Evolutionary conservation across 2,329 filamentous ascomycete species (phyloP).

Genomic region (Xylariaceae sp.): DNA sequence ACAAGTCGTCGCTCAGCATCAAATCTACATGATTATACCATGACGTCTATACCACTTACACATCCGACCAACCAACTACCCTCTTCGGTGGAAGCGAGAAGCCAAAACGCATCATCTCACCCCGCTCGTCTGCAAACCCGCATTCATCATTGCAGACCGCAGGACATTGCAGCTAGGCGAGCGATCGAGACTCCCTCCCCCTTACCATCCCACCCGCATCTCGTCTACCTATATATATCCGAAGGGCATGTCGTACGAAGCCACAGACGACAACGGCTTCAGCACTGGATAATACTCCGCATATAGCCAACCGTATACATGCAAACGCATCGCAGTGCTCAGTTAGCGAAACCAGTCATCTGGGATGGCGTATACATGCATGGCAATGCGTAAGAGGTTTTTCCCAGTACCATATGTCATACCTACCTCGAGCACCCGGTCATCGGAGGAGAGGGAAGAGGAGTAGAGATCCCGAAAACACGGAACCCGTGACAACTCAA

Average conservation of each 20-base stretch:
- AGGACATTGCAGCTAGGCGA: not conserved
- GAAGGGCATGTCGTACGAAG: not conserved
- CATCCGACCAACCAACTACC: not conserved
- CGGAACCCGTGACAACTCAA: too few species aligned
- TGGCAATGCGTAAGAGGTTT: too few species aligned
- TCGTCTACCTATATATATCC: not conserved
- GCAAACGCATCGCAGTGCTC: too few species aligned
- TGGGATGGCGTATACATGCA: too few species aligned
- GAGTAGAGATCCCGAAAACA: too few species aligned
- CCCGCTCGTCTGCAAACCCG: not conserved
- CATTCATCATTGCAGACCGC: not conserved
- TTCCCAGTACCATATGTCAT: too few species aligned
- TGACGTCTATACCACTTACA: not conserved
- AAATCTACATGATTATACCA: not conserved
- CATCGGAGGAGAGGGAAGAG: too few species aligned
- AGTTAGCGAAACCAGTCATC: too few species aligned
- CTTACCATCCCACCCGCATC: not conserved
- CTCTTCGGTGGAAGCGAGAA: not conserved
- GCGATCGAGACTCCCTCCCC: not conserved
- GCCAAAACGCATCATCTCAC: not conserved
- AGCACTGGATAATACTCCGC: not conserved
- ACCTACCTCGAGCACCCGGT: too few species aligned
- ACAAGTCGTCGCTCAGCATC: not conserved
- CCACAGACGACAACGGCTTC: not conserved
- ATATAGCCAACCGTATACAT: not conserved